Evolutionary conservation across 1,139 yeast species (phyloP), one percentile per base, ranked within the genome.

Genomic region (Kazachstania sp.): DNA sequence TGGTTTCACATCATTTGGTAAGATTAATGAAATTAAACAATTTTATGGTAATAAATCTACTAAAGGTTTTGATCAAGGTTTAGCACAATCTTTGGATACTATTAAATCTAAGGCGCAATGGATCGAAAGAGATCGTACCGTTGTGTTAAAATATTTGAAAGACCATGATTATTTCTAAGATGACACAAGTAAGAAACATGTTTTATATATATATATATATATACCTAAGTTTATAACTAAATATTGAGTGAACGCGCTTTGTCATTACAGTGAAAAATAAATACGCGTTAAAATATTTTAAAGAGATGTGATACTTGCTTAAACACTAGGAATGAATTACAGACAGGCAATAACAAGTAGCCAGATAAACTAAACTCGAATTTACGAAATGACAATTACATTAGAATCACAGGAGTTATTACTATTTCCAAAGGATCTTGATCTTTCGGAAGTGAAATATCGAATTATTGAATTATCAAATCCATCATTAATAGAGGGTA

Each of bases 1-100:
- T 32, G 83, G 86, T 2, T 85, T 83, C 68, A 77, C 90, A 41
- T 75, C 79, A 49, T 66, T 69, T 47, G 79, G 75, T 44, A 82
- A 81, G 57, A 77, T 78, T 55, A 70, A 73, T 13, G 77, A 74
- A 43, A 77, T 86, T 51, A 72, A 73, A 54, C 64, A 65, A 45
- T 86, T 85, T 71, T 86, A 84, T 62, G 68, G 60, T 49, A 64
- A 54, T 46, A 82, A 76, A 68, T 75, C 83, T 59, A 79, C 85
- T 53, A 80, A 79, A 63, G 94, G 90, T 44, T 84, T 73, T 60
- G 84, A 84, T 67, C 82, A 83, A 71, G 74, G 81, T 50, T 73
- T 86, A 61, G 84, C 83, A 15, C 88, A 81, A 69, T 70, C 85
- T 16, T 71, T 82, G 58, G 95, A 86, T 66, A 70, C 77, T 43